A percentile compares a stretch with the other conserved stretches of the same genome.
phyloP scores from a whole-genome alignment of 805 yeast species.

The Teunomyces gatunensis region DNA sequence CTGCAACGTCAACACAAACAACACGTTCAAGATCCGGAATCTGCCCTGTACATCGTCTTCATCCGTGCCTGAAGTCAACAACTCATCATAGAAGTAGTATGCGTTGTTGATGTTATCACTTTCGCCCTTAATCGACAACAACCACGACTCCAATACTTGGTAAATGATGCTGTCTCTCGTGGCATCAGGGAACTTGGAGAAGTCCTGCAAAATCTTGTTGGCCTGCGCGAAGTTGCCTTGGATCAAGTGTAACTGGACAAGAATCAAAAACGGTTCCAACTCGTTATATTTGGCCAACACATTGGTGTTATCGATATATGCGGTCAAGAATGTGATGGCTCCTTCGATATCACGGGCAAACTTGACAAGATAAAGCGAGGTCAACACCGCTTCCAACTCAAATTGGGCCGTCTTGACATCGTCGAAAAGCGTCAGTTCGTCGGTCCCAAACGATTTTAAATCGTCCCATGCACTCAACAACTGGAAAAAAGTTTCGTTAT shows the following conservation, averaged over 20 bases:
- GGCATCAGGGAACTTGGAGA: constrained; percentile 32
- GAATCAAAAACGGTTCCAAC: constrained; percentile 40
- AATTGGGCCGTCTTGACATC: constrained; percentile 32
- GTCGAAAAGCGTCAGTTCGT: constrained; percentile 42
- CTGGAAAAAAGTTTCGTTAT: constrained; percentile 32
- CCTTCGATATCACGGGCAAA: constrained; percentile 34
- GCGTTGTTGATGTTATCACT: constrained; percentile 40
- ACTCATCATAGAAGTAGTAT: constrained; percentile 75
- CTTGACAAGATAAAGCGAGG: constrained; percentile 37
- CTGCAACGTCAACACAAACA: constrained; percentile 74
- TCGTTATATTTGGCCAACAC: constrained; percentile 24
- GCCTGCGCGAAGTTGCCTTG: constrained; percentile 37
- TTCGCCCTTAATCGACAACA: constrained; percentile 37
- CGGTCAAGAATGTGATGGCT: constrained; percentile 31
- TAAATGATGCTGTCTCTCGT: constrained; percentile 65
- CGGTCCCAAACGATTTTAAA: constrained; percentile 41
- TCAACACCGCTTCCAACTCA: constrained; percentile 42
- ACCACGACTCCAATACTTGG: constrained; percentile 78
- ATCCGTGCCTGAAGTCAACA: constrained; percentile 50
- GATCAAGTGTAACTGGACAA: constrained; percentile 39
- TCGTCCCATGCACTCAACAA: constrained; percentile 44
- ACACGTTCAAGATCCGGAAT: constrained; percentile 46
- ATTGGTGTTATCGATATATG: constrained; percentile 23
- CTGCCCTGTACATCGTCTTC: constrained; percentile 32
- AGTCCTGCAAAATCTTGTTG: constrained; percentile 27